Base-by-base conservation (phyloP, 805 yeast genomes). In the Barnettozyma populi region DNA sequence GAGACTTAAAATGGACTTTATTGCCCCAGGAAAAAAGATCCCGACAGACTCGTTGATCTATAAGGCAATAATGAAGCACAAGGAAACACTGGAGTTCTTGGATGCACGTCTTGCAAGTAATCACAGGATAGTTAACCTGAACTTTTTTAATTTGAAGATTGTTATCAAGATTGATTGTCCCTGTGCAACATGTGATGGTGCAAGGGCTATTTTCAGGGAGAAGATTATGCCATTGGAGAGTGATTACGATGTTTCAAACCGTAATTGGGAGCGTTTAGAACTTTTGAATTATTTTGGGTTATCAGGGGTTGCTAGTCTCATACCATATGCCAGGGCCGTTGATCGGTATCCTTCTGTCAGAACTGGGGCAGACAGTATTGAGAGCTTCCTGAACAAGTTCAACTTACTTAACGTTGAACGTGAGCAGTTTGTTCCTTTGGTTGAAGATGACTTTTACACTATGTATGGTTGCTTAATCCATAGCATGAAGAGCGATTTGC, bases 301-400 rank as follows among this genome's bases (percentile, higher is more conserved):
- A 57, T 66, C 70, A 57, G 57, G 65, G 38, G 55, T 59, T 32
- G 53, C 68, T 9, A 65, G 66, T 20, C 47, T 71, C 23, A 53
- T 67, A 35, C 75, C 75, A 3, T 71, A 71, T 46, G 69, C 75
- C 1, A 71, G 70, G 47, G 74, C 75, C 1, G 68, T 71, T 41
- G 75, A 70, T 52, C 57, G 56, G 40, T 70, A 67, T 50, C 75
- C 75, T 23, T 62, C 71, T 37, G 74, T 71, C 4, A 61, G 70
- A 42, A 71, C 75, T 0, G 71, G 69, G 24, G 67, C 71, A 14
- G 71, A 68, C 63, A 64, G 61, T 47, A 49, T 69, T 35, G 57
- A 62, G 49, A 55, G 47, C 52, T 68, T 59, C 61, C 56, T 47
- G 41, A 44, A 29, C 41, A 53, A 53, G 54, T 68, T 53, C 59